phyloP scores from a whole-genome alignment of 2,329 filamentous ascomycete genomes.

The Sclerotinia spermophila region DNA sequence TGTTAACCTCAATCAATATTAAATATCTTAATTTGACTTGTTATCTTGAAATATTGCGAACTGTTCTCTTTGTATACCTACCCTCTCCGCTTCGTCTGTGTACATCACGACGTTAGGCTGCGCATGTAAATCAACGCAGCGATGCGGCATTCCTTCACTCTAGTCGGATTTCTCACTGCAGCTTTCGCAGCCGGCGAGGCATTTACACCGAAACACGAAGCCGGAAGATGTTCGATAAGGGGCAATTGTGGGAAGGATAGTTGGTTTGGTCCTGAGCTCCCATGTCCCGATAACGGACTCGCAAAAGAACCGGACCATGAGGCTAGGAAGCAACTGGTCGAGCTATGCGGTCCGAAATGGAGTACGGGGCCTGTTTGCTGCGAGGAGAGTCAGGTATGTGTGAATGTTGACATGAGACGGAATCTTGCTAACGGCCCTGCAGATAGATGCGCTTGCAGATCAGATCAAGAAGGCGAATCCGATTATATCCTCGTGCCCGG shows the following conservation, averaged over 20 bases:
- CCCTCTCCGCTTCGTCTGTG: background rate
- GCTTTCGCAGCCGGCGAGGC: constrained; percentile 29
- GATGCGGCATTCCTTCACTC: constrained; percentile 26
- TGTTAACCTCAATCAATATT: background rate
- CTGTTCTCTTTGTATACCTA: background rate
- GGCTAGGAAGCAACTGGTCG: constrained; percentile 72
- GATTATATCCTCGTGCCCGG: constrained; percentile 89
- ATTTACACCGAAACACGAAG: constrained; percentile 64
- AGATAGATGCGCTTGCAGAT: constrained; percentile 75
- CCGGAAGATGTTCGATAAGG: constrained; percentile 83
- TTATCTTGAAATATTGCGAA: background rate
- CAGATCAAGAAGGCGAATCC: constrained; percentile 84
- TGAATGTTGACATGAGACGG: background rate
- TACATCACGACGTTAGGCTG: constrained; percentile 22
- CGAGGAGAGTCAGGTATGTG: constrained; percentile 65
- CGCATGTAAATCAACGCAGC: constrained; percentile 18
- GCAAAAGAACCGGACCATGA: constrained; percentile 70
- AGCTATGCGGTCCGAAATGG: constrained; percentile 87
- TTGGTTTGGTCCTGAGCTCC: constrained; percentile 84
- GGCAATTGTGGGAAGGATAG: constrained; percentile 89
- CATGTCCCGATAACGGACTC: constrained; percentile 85
- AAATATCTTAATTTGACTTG: background rate
- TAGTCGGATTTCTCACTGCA: constrained; percentile 25
- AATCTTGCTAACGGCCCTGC: constrained; percentile 17
- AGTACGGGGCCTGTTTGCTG: constrained; percentile 81